Conservation (phyloP, 768 basidiomycete genomes). For the Termitomyces sp. region DNA sequence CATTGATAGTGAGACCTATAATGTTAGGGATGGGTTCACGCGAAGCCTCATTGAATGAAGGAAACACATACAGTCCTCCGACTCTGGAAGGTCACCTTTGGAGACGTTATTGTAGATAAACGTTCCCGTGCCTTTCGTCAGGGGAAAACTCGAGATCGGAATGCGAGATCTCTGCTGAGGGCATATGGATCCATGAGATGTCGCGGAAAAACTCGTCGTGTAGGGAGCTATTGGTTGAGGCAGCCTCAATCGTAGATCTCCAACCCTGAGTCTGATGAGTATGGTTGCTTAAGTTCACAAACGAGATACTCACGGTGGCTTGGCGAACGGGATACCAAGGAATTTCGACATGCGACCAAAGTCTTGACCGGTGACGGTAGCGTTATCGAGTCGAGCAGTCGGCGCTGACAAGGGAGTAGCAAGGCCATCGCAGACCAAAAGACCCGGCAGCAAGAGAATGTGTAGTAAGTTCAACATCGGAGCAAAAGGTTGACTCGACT, state of each 20-base stretch:
- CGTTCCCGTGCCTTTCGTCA: slow-evolving; percentile 30
- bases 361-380: slow-evolving; percentile 37
- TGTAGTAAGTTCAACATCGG: neutral
- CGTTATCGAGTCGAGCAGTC: slow-evolving; percentile 38
- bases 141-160: slow-evolving; percentile 27
- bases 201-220: slow-evolving; percentile 33
- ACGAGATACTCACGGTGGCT: slow-evolving; percentile 42
- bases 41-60: neutral
- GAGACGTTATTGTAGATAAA: slow-evolving; percentile 28
- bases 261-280: slow-evolving; percentile 22
- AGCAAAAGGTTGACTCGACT: neutral
- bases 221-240: slow-evolving; percentile 35
- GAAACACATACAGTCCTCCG: slow-evolving; percentile 40
- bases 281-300: neutral
- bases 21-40: neutral
- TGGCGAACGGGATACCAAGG: slow-evolving; percentile 52
- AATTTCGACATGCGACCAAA: slow-evolving; percentile 33
- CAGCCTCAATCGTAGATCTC: slow-evolving; percentile 36
- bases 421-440: slow-evolving; percentile 1
- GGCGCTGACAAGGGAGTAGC: slow-evolving; percentile 26
- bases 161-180: slow-evolving; percentile 44
- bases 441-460: neutral
- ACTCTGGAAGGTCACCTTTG: slow-evolving; percentile 5
- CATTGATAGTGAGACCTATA: slow-evolving; percentile 50
- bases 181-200: slow-evolving; percentile 39